phyloP scores from a whole-genome alignment of 768 basidiomycete genomes.

The Xerocomus potaroensis region DNA sequence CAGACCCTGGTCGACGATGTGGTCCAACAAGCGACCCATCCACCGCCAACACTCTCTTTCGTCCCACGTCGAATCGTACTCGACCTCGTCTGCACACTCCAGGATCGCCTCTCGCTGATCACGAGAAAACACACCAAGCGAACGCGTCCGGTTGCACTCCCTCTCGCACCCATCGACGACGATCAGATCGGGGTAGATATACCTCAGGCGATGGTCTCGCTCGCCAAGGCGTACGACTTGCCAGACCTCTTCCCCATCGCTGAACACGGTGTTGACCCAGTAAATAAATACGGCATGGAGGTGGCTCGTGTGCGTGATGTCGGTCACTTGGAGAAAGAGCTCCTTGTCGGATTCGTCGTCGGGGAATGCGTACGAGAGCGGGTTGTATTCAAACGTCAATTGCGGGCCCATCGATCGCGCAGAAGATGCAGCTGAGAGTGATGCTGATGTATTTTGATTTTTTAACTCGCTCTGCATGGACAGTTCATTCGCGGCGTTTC shows the following conservation, averaged over 20 bases:
- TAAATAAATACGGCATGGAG: constrained; percentile 19
- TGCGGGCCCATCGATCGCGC: constrained; percentile 9
- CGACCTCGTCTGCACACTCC: constrained; percentile 25
- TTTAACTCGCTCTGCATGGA: background rate
- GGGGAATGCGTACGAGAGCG: constrained; percentile 16
- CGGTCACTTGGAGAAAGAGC: constrained; percentile 20
- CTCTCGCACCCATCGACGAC: constrained; percentile 18
- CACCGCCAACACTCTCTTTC: constrained; percentile 12
- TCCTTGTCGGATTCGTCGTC: constrained; percentile 26
- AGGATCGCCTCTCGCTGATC: constrained; percentile 27
- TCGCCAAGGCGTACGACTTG: constrained; percentile 24
- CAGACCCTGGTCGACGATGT: constrained; percentile 11
- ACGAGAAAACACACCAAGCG: constrained; percentile 16
- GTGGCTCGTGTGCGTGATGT: background rate
- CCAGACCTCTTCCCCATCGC: constrained; percentile 24
- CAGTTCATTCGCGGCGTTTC: constrained; percentile 3
- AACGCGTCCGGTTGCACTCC: constrained; percentile 6
- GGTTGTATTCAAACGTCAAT: constrained; percentile 20
- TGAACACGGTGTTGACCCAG: constrained; percentile 24
- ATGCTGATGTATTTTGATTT: too few species aligned
- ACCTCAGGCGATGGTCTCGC: constrained; percentile 10
- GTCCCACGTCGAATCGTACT: constrained; percentile 5
- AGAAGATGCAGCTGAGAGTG: too few species aligned
- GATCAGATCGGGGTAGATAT: constrained; percentile 28
- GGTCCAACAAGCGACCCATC: constrained; percentile 19